Base-by-base conservation (phyloP, 768 basidiomycete genomes). In the Psilocybe cyanescens region DNA sequence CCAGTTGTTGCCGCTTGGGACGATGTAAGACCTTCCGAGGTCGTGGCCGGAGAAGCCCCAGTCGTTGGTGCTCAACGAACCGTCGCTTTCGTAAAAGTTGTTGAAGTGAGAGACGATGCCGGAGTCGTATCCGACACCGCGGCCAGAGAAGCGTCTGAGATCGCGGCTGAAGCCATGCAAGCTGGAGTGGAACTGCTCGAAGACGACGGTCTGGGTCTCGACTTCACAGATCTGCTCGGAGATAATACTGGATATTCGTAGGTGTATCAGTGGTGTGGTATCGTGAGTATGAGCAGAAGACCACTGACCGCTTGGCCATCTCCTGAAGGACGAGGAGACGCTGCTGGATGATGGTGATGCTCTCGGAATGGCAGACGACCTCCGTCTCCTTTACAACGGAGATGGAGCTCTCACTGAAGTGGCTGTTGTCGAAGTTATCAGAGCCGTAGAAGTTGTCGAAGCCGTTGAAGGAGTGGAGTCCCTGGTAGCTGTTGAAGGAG, bases 181-280 rank as follows among this genome's bases (percentile, higher is more conserved):
- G 65, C 76, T 72, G 19, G 74, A 68, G 62, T 74, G 73, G 74
- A 76, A 79, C 66, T 81, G 80, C 62, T 80, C 72, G 65, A 81
- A 77, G 58, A 78, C 72, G 59, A 80, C 74, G 60, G 74, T 75
- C 63, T 84, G 83, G 30, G 76, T 75, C 63, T 84, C 83, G 47
- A 83, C 82, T 54, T 83, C 80, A 65, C 83, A 84, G 57, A 81
- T 75, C 48, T 78, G 75, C 68, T 82, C 78, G 31, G 75, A 73
- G 63, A 81, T 77, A 67, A 82, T 76, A 67, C 81, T 53, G 30
- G 30, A 17, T 80, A 49, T 41, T 54, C 54, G 16, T 39, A 48
- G 55, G 44, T 19, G 48, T 39, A 37, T 45, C 46, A 39, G 51
- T 47, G 30, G 19, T 19, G 11, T 8, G 30, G 29, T 41, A 8